phyloP scores from a whole-genome alignment of 2,329 filamentous ascomycete species.

The Capronia epimyces region DNA sequence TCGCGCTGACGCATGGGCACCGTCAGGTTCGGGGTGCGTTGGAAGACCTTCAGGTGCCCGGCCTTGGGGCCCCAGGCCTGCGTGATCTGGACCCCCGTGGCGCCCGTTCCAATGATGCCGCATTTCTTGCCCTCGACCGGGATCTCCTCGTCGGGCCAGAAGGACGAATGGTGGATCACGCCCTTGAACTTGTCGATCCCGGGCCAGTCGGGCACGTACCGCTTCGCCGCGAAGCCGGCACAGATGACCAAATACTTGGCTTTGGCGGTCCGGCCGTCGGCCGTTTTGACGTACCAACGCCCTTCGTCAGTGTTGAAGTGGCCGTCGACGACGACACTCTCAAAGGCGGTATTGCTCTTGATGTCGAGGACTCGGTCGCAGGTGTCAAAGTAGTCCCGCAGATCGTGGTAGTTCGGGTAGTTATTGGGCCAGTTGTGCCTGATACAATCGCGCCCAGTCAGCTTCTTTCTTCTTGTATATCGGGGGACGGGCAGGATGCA shows the following conservation, averaged over 20 bases:
- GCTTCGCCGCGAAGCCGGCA: slow-evolving; percentile 52
- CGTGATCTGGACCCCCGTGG: slow-evolving; percentile 59
- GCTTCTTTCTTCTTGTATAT: no score
- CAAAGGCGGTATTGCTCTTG: slow-evolving; percentile 44
- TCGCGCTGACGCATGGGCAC: slow-evolving; percentile 54
- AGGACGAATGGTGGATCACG: slow-evolving; percentile 55
- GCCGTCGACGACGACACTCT: slow-evolving; percentile 41
- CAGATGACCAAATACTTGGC: slow-evolving; percentile 45
- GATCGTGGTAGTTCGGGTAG: slow-evolving; percentile 39
- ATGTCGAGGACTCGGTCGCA: slow-evolving; percentile 40
- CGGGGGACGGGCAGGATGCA: no score
- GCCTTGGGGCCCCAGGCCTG: slow-evolving; percentile 55
- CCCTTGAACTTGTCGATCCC: slow-evolving; percentile 57
- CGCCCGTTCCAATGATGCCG: slow-evolving; percentile 60
- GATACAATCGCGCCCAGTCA: no score
- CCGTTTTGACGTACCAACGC: slow-evolving; percentile 44
- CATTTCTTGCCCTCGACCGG: slow-evolving; percentile 54
- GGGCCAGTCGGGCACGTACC: slow-evolving; percentile 50
- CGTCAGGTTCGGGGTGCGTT: slow-evolving; percentile 61
- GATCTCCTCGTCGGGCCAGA: slow-evolving; percentile 53
- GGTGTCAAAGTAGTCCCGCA: slow-evolving; percentile 41
- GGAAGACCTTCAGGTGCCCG: slow-evolving; percentile 49
- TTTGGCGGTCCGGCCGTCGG: slow-evolving; percentile 38
- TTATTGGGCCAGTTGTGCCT: slow-evolving; percentile 38
- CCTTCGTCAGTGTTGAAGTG: slow-evolving; percentile 36